A percentile compares a stretch with the other conserved stretches of the same genome.
Evolutionary conservation across 1,139 yeast genomes (phyloP).

Genomic region (Saccharomyces pastorianus): DNA sequence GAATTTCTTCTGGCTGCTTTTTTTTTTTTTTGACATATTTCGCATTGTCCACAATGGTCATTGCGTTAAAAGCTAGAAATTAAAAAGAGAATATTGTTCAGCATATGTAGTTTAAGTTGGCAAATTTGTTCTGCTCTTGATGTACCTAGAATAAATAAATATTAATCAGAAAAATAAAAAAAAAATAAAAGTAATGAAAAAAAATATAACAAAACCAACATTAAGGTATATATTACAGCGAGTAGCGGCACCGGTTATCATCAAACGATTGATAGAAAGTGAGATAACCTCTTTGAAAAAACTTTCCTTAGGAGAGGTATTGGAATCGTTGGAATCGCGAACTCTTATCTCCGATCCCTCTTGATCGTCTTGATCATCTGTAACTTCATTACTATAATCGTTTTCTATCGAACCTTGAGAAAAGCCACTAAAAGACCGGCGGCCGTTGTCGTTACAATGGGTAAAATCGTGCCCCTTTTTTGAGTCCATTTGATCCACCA

Average conservation of each 20-base stretch:
- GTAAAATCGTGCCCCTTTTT: neutral
- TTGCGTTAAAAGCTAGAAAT: neutral
- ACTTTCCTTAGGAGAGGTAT: neutral
- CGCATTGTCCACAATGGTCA: neutral
- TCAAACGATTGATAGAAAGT: neutral
- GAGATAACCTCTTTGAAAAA: neutral
- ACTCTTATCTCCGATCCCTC: neutral
- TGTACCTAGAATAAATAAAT: too few relatives aligned
- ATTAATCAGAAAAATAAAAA: neutral
- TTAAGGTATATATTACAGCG: neutral
- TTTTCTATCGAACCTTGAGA: constrained; percentile 13
- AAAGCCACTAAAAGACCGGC: constrained; percentile 22
- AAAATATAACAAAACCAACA: neutral
- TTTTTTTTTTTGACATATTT: too few relatives aligned
- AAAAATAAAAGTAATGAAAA: neutral
- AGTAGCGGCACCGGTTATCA: neutral
- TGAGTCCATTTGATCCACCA: neutral
- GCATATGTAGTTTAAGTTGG: neutral
- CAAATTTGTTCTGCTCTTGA: neutral
- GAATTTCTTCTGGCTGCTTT: neutral
- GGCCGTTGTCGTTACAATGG: neutral
- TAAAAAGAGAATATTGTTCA: neutral
- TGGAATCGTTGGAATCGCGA: neutral
- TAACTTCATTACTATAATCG: neutral
- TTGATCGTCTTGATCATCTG: neutral